Conservation (phyloP, 148 eudicot genomes). For the Fagopyrum tataricum region DNA sequence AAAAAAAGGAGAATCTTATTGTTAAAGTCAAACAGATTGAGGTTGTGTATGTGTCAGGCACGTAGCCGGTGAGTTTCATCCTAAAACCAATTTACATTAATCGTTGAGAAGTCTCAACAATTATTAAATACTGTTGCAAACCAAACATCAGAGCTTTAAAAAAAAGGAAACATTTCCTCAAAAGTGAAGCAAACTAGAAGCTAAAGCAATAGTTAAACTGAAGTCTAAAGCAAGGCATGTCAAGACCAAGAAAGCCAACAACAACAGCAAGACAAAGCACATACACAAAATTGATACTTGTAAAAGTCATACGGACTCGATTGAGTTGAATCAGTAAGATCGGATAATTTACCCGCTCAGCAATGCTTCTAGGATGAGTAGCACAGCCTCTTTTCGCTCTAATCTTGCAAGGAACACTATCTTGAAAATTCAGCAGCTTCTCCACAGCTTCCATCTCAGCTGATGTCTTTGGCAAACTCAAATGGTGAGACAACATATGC, state of each 20-base stretch:
- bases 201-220: not conserved
- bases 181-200: not conserved
- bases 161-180: too few species aligned
- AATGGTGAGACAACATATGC: constrained; percentile 51
- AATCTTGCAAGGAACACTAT: constrained; percentile 78
- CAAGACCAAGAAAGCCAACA: not conserved
- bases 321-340: too few species aligned
- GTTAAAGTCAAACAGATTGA: too few species aligned
- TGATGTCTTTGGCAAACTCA: constrained; percentile 74
- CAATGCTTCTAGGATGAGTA: constrained; percentile 95
- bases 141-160: too few species aligned
- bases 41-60: too few species aligned
- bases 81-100: not conserved
- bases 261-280: too few species aligned
- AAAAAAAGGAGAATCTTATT: not conserved
- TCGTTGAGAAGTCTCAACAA: too few species aligned
- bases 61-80: too few species aligned
- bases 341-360: constrained; percentile 62
- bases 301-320: too few species aligned
- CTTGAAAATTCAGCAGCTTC: constrained; percentile 65
- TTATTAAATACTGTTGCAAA: too few species aligned
- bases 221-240: not conserved
- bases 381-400: constrained; percentile 96
- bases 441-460: constrained; percentile 62
- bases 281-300: too few species aligned